Evolutionary conservation across 2,329 filamentous ascomycete species (phyloP).

Genomic region (Xylariaceae sp.): DNA sequence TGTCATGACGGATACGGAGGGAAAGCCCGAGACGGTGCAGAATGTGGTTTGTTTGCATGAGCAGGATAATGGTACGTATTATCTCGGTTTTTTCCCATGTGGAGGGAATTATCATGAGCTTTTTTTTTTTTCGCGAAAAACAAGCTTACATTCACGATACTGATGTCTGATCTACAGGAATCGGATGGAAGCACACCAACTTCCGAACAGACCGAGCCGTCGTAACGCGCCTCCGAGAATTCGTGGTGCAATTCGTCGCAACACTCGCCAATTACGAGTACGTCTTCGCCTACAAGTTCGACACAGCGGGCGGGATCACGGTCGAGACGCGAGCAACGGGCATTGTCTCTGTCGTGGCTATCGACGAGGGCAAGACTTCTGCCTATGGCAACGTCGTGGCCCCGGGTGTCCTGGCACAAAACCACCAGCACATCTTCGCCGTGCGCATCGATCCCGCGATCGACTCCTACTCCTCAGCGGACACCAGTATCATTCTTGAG

Average conservation of each 20-base stretch:
- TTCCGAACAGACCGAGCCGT: slow-evolving; percentile 60
- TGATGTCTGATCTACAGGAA: slow-evolving; percentile 36
- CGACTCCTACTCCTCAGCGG: slow-evolving; percentile 35
- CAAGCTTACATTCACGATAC: not conserved
- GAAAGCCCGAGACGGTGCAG: slow-evolving; percentile 47
- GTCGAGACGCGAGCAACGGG: slow-evolving; percentile 63
- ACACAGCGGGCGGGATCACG: slow-evolving; percentile 58
- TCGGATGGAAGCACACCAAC: slow-evolving; percentile 69
- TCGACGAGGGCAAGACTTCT: slow-evolving; percentile 49
- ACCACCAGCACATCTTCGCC: slow-evolving; percentile 67
- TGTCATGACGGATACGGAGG: slow-evolving; percentile 49
- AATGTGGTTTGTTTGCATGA: slow-evolving; percentile 68
- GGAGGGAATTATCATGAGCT: not conserved
- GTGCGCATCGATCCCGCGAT: slow-evolving; percentile 60
- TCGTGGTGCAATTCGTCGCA: slow-evolving; percentile 65
- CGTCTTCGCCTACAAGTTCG: slow-evolving; percentile 61
- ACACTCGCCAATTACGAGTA: slow-evolving; percentile 71
- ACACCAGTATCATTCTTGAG: slow-evolving; percentile 29
- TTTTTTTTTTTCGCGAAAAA: not conserved
- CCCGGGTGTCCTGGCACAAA: slow-evolving; percentile 58
- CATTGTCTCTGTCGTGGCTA: slow-evolving; percentile 62
- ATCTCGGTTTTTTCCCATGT: too few species aligned
- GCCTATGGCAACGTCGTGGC: slow-evolving; percentile 62
- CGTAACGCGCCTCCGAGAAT: slow-evolving; percentile 56
- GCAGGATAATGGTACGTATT: slow-evolving; percentile 55